Base-by-base conservation (phyloP, 768 basidiomycete species). In the Tricholoma matsutake region DNA sequence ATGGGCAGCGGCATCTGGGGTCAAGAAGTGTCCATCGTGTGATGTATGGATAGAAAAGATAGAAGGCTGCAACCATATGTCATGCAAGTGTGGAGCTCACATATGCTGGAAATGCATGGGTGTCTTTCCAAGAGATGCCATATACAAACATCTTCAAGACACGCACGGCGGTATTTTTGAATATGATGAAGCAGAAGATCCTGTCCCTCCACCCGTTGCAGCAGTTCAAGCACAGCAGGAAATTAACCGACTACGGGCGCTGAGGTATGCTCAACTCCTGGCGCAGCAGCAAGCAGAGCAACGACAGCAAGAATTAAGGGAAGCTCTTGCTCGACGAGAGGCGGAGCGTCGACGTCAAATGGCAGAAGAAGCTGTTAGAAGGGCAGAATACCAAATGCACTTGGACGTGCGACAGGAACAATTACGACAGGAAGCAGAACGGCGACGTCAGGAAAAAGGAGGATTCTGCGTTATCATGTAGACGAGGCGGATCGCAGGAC, bases 71-170 rank as follows among this genome's bases (percentile, higher is more conserved):
- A 83, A 85, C 67, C 84, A 84, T 66, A 79, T 85, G 72, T 61
- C 66, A 1, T 86, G 84, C 67, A 71, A 59, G 57, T 85, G 84
- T 64, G 78, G 79, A 3, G 76, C 76, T 9, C 83, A 86, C 65
- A 76, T 84, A 25, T 84, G 83, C 61, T 85, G 83, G 86, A 70
- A 71, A 7, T 87, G 86, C 59, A 69, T 83, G 73, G 70, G 70
- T 7, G 54, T 73, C 4, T 86, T 86, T 52, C 51, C 14, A 53
- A 28, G 53, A 53, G 37, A 72, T 62, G 22, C 66, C 56, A 52
- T 51, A 13, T 51, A 29, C 25, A 14, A 51, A 13, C 47, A 51
- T 29, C 47, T 51, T 29, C n/a, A 4, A 16, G 11, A 11, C 72
- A 63, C 57, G 22, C 47, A 51, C 4, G 47, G 25, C 18, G 47